Conservation (phyloP, 106 monocot genomes). For the Dendrobium catenatum region DNA sequence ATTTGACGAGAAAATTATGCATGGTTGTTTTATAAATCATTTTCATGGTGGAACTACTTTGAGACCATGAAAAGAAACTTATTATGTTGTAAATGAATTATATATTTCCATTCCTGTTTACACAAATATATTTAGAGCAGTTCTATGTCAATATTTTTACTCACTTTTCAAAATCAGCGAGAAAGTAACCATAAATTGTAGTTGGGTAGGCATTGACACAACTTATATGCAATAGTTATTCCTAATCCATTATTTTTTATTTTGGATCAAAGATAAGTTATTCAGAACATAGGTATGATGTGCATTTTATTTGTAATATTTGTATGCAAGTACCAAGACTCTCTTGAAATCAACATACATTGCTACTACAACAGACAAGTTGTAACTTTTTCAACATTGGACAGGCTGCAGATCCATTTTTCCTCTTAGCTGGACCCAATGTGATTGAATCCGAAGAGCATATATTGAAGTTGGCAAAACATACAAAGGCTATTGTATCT, state of each 20-base stretch:
- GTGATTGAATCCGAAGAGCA: slow-evolving; percentile 99
- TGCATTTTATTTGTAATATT: background rate
- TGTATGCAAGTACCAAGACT: background rate
- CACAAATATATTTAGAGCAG: background rate
- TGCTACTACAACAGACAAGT: background rate
- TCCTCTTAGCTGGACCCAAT: slow-evolving; percentile 86
- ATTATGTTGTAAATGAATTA: background rate
- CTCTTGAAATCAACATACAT: background rate
- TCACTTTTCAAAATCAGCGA: background rate
- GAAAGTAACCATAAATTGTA: background rate
- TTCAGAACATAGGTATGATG: background rate
- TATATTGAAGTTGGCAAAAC: slow-evolving; percentile 75
- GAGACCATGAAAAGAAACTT: background rate
- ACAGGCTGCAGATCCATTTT: slow-evolving; percentile 86
- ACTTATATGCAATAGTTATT: background rate
- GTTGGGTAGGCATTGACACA: background rate
- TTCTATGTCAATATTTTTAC: background rate
- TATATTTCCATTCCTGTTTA: background rate
- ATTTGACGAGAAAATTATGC: background rate
- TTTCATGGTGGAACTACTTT: background rate
- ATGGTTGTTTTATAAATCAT: background rate
- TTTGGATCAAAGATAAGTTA: background rate
- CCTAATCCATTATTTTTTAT: background rate
- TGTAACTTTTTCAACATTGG: background rate
- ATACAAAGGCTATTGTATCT: slow-evolving; percentile 53